Evolutionary conservation across 2,329 filamentous ascomycete species (phyloP), one percentile per base, ranked within the genome.

Genomic region (Aspergillus udagawae): DNA sequence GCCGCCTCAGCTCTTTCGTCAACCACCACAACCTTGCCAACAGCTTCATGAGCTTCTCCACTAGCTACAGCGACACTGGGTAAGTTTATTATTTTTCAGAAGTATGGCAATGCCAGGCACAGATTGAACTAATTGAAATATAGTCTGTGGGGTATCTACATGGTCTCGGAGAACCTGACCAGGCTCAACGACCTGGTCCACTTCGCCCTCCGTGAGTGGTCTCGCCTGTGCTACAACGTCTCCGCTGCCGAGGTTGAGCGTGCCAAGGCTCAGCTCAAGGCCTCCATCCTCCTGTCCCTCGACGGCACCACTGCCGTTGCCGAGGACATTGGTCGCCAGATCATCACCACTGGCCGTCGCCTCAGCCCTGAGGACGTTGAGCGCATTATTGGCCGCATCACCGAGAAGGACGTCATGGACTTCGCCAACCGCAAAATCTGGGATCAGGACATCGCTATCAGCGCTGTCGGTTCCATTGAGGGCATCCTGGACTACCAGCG

Each of bases 1-100:
- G 92, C 90, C 97, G 95, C 85, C 91, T 99, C 70, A 96, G 91
- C 83, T 87, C 89, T 65, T 91, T 94, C 72, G 88, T 99, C 67
- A 90, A 95, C 84, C 88, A 96, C 80, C 86, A 97, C 81, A 88
- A 92, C 77, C 86, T 99, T 62, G 94, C 94, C 78, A 99, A 96
- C 83, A 97, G 92, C 86, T 99, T 97, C 85, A 99, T 99, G 95
- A 96, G 91, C 83, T 99, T 99, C 83, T 97, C 92, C 65, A 99
- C 94, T 67, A 96, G 91, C 84, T 99, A 99, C 82, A 97, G 92
- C 74, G 94, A 99, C 78, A 99, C 94, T 76, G 94, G 92, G 92
- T 96, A 86, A 79, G 87, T 76, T 51, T 54, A 20, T 28, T 6
- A 69, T 72, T 65, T 65, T 14, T 5, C 14, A 28, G 4, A 17